These are phyloP conservation scores for Magnaporthales sp. DNA, from an alignment of 2,329 filamentous ascomycete genomes.

Conservation along the genomic window DNA sequence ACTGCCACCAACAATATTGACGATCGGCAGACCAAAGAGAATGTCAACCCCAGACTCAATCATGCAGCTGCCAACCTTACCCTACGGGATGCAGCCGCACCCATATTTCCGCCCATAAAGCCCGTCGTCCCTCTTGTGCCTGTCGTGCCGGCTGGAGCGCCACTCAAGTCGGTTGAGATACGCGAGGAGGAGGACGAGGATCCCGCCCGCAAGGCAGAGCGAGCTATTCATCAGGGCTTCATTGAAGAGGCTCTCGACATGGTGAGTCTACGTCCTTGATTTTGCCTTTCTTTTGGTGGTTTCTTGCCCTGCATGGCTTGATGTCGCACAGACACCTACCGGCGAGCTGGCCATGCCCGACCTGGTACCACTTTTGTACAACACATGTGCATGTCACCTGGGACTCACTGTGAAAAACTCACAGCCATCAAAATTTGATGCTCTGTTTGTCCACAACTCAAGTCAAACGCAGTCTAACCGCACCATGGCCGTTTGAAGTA, in stretches of 20 bases:
- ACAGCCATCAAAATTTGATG: neutral
- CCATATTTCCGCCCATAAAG: neutral
- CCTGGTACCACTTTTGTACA: neutral
- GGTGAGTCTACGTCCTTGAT: slow-evolving; percentile 41
- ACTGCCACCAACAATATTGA: neutral
- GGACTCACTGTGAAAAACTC: neutral
- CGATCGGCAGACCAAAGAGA: neutral
- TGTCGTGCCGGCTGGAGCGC: neutral
- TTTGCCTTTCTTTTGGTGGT: slow-evolving; percentile 1
- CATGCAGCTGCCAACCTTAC: neutral
- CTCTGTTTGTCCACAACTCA: neutral
- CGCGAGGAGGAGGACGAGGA: slow-evolving; percentile 21
- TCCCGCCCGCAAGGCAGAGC: slow-evolving; percentile 21
- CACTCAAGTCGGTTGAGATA: slow-evolving; percentile 11
- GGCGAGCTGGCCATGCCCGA: neutral
- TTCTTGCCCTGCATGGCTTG: neutral
- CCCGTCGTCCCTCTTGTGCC: neutral
- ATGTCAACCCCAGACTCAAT: neutral
- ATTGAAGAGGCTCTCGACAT: slow-evolving; percentile 83
- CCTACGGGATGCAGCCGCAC: slow-evolving; percentile 1
- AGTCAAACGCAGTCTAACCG: neutral
- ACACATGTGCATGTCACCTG: neutral
- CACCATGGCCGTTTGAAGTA: neutral
- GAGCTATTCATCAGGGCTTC: slow-evolving; percentile 46
- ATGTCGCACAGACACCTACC: neutral